These are phyloP conservation scores for Aplosporella prunicola DNA, from an alignment of 2,329 filamentous ascomycete genomes.

Conservation along the genomic window DNA sequence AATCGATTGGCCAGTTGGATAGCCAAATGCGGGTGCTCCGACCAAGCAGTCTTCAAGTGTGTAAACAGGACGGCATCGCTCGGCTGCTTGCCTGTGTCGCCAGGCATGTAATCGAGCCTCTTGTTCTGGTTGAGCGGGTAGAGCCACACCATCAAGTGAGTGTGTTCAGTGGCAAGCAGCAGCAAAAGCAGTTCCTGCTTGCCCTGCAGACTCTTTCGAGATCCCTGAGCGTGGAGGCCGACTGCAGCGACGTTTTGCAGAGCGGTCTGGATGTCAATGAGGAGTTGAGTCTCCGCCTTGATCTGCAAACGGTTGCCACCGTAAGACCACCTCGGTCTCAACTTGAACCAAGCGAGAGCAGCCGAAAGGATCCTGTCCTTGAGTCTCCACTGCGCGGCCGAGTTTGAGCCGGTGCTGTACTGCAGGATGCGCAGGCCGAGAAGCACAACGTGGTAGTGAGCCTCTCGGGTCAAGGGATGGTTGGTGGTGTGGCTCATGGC, in stretches of 20 bases:
- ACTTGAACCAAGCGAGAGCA: constrained; percentile 75
- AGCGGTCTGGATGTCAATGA: constrained; percentile 62
- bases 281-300: constrained; percentile 79
- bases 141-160: constrained; percentile 80
- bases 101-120: constrained; percentile 41
- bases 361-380: constrained; percentile 86
- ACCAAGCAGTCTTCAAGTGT: constrained; percentile 76
- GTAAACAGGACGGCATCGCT: constrained; percentile 45
- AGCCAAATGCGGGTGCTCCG: constrained; percentile 75
- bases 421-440: constrained; percentile 72
- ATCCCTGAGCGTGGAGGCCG: constrained; percentile 38
- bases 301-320: constrained; percentile 88
- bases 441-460: constrained; percentile 81
- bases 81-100: constrained; percentile 32
- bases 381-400: constrained; percentile 65
- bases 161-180: constrained; percentile 75
- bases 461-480: constrained; percentile 82
- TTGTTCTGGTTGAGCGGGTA: constrained; percentile 62
- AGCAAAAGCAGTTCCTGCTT: constrained; percentile 79
- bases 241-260: constrained; percentile 57
- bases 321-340: constrained; percentile 66
- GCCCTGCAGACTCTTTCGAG: constrained; percentile 56
- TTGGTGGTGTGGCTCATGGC: constrained; percentile 60
- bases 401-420: constrained; percentile 54
- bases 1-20: constrained; percentile 76